Base-by-base conservation (phyloP, 202 grass and related monocot genomes). In the Setaria viridis region DNA sequence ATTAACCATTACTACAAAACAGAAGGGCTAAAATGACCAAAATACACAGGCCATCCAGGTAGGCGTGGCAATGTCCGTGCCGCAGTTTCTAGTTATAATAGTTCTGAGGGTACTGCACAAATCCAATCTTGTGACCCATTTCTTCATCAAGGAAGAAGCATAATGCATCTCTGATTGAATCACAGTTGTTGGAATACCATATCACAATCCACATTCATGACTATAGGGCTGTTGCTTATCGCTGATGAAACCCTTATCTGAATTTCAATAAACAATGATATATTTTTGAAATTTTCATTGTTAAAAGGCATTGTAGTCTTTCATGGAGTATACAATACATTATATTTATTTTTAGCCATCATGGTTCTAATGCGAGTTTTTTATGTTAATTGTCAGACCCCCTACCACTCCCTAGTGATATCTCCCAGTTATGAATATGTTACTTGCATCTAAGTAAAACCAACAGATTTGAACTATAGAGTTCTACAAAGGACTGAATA, bases 131-230 rank as follows among this genome's bases (percentile, higher is more conserved):
- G 4, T 88, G 67, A 30, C 89, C 77, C 60, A 70, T 78, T 79
- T 86, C 82, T 85, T 97, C 93, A 60, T 93, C 91, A n/a, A 94
- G 74, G 77, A 97, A 81, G 76, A 97, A 90, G 72, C 91, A 97
- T 20, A 88, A 3, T 0, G 72, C 80, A 69, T 92, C 87, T 85
- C 82, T 90, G 33, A 97, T 85, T 13, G 83, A 79, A 46, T 90
- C 85, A 2, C 48, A 73, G 33, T 87, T 83, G 76, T 94, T 94
- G 49, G 89, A 92, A 64, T 92, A 93, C 25, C 94, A 94, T 90
- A 86, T 92, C 89, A 29, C 91, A 94, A 30, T 97, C 89, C 78
- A 94, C 76, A 56, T 94, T 97, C 80, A 97, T 54, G 51, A 93
- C 93, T 62, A 93, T 55, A 10, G 91, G 87, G 72, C 70, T 86